Percentiles rank a stretch among this genome's conserved stretches.
phyloP scores from a whole-genome alignment of 768 basidiomycete genomes.

The Dentipellis fragilis region DNA sequence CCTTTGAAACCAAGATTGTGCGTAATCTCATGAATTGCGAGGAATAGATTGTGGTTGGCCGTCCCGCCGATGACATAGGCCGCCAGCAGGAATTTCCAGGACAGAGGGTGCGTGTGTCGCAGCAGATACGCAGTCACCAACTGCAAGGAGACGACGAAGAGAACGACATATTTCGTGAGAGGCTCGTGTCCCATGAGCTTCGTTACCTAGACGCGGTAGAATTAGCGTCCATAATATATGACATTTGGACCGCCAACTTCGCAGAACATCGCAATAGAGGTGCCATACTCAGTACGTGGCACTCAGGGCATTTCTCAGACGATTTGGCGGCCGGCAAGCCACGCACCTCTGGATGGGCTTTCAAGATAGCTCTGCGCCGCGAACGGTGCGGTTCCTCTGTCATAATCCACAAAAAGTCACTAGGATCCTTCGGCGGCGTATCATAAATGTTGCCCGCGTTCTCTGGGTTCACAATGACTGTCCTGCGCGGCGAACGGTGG shows the following conservation, averaged over 20 bases:
- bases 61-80: slow-evolving; percentile 91
- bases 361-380: slow-evolving; percentile 80
- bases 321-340: background rate
- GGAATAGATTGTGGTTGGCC: slow-evolving; percentile 94
- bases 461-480: slow-evolving; percentile 33
- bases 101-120: slow-evolving; percentile 58
- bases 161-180: slow-evolving; percentile 84
- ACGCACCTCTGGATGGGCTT: slow-evolving; percentile 84
- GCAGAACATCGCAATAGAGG: background rate
- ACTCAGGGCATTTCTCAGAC: background rate
- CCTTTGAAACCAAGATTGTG: slow-evolving; percentile 92
- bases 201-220: slow-evolving; percentile 49
- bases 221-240: background rate
- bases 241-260: background rate
- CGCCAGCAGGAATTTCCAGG: slow-evolving; percentile 57
- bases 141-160: slow-evolving; percentile 73
- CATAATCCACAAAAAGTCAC: slow-evolving; percentile 93
- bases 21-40: slow-evolving; percentile 97
- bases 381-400: slow-evolving; percentile 96
- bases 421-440: slow-evolving; percentile 60
- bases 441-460: slow-evolving; percentile 33
- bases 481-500: slow-evolving; percentile 35
- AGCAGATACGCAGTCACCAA: slow-evolving; percentile 52
- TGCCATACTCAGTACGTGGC: background rate
- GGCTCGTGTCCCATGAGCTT: slow-evolving; percentile 96